Percentiles rank a stretch among this genome's conserved stretches.
Conservation (phyloP, 2,329 filamentous ascomycete species). For the Cadophora sp. region DNA sequence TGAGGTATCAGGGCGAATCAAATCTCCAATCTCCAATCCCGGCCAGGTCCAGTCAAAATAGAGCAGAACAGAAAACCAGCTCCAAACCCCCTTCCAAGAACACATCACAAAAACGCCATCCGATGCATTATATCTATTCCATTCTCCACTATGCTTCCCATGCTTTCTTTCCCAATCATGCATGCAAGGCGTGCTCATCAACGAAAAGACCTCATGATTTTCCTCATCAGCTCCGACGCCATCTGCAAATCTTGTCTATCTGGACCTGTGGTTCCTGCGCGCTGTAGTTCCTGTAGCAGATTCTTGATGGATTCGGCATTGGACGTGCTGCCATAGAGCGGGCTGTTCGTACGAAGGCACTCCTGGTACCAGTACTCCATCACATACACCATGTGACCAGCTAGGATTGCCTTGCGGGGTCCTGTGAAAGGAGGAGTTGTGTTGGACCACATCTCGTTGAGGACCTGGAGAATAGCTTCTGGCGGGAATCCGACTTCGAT, state of each 20-base stretch:
- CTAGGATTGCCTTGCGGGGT: constrained; percentile 60
- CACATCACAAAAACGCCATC: constrained; percentile 2
- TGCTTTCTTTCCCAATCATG: background rate
- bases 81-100: constrained; percentile 8
- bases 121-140: constrained; percentile 12
- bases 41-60: background rate
- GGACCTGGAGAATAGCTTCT: constrained; percentile 65
- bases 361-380: constrained; percentile 66
- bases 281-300: constrained; percentile 50
- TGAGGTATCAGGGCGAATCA: background rate
- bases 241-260: constrained; percentile 45
- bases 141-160: background rate
- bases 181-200: constrained; percentile 35
- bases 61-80: constrained; percentile 10
- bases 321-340: constrained; percentile 65
- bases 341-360: constrained; percentile 58
- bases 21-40: constrained; percentile 1
- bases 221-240: constrained; percentile 49
- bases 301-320: constrained; percentile 57
- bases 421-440: constrained; percentile 70
- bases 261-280: constrained; percentile 12
- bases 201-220: constrained; percentile 49
- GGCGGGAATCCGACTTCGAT: constrained; percentile 66
- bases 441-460: constrained; percentile 72
- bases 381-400: constrained; percentile 66